phyloP scores from a whole-genome alignment of 2,329 filamentous ascomycete genomes.

The Aphanoascus verrucosus region DNA sequence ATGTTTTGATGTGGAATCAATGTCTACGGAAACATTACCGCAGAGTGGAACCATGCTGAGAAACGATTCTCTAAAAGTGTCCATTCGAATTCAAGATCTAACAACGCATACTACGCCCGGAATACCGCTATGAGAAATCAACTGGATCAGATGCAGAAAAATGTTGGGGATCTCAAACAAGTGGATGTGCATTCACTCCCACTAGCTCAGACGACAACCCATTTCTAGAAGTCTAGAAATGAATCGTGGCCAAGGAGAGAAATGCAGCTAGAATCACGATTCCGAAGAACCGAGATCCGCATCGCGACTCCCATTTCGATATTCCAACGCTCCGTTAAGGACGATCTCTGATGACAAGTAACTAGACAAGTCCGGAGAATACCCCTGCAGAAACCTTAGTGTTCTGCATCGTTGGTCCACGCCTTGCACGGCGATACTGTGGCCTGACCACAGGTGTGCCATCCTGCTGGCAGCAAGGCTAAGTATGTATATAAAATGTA shows the following conservation, averaged over 20 bases:
- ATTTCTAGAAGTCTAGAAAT: not conserved
- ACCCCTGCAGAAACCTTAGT: slow-evolving; percentile 11
- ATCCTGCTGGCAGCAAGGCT: too few relatives aligned
- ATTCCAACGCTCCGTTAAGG: slow-evolving; percentile 13
- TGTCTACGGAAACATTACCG: too few relatives aligned
- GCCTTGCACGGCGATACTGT: not conserved
- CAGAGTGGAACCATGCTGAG: too few relatives aligned
- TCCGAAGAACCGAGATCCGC: not conserved
- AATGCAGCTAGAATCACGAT: not conserved
- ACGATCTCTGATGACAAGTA: slow-evolving; percentile 4
- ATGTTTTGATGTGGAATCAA: too few relatives aligned
- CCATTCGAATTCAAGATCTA: too few relatives aligned
- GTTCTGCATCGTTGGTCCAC: slow-evolving; percentile 11
- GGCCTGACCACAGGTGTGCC: too few relatives aligned
- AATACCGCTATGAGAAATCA: too few relatives aligned
- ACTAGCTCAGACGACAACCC: not conserved
- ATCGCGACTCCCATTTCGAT: not conserved
- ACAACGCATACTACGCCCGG: too few relatives aligned
- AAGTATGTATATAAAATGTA: too few relatives aligned
- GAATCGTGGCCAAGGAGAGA: not conserved
- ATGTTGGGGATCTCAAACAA: slow-evolving; percentile 1
- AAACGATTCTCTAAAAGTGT: too few relatives aligned
- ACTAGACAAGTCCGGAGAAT: not conserved
- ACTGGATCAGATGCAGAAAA: not conserved
- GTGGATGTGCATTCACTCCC: not conserved